These are phyloP conservation scores for Pseudogymnoascus sp. DNA, from an alignment of 2,329 filamentous ascomycete species.

Conservation along the genomic window DNA sequence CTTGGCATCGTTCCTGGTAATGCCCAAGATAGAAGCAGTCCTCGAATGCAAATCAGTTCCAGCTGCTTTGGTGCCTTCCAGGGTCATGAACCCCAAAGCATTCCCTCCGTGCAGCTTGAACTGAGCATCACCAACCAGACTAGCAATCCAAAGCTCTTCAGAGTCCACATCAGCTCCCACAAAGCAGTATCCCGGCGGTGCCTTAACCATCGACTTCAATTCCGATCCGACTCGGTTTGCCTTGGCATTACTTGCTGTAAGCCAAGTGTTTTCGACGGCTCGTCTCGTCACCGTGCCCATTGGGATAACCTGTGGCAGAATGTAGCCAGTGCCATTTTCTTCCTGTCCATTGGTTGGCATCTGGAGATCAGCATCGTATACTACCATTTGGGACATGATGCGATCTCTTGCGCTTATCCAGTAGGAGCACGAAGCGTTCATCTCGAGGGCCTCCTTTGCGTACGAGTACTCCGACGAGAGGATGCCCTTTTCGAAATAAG, in stretches of 20 bases:
- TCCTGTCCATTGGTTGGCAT: constrained; percentile 16
- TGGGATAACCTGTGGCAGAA: constrained; percentile 89
- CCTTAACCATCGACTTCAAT: constrained; percentile 91
- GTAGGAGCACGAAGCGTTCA: constrained; percentile 98
- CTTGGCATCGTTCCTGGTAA: constrained; percentile 91
- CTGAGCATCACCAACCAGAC: constrained; percentile 84
- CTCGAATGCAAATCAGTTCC: constrained; percentile 93
- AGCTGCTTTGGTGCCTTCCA: constrained; percentile 89
- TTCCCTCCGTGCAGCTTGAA: constrained; percentile 95
- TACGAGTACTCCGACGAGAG: constrained; percentile 82
- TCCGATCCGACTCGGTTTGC: constrained; percentile 93
- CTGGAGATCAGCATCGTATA: constrained; percentile 63
- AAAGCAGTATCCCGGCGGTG: constrained; percentile 83
- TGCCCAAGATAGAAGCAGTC: constrained; percentile 84
- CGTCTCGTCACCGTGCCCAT: constrained; percentile 96
- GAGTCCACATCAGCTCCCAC: constrained; percentile 97
- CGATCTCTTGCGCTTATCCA: constrained; percentile 95
- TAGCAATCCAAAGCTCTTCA: constrained; percentile 96
- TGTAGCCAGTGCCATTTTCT: constrained; percentile 56
- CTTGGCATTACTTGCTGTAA: constrained; percentile 96
- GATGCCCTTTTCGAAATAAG: constrained; percentile 84
- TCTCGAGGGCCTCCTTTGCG: constrained; percentile 90
- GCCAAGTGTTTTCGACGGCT: constrained; percentile 95
- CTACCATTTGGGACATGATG: constrained; percentile 91
- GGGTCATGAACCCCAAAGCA: constrained; percentile 96